Evolutionary conservation across 1,139 yeast species (phyloP).

Genomic region (Geotrichum phurueaensis): DNA sequence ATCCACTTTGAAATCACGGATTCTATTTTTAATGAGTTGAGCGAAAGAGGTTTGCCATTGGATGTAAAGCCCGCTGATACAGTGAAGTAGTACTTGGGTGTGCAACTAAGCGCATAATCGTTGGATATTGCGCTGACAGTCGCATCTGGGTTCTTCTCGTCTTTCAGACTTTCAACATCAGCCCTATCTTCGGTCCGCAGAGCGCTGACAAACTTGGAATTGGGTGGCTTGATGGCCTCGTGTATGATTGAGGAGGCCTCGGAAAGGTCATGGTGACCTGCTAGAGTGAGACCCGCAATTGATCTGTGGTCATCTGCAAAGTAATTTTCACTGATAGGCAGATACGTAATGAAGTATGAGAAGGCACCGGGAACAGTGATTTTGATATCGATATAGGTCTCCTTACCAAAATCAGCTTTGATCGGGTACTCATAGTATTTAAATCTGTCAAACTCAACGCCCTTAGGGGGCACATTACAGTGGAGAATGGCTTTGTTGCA

Average conservation of each 20-base stretch:
- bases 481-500: slow-evolving; percentile 64
- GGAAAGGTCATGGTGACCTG: neutral
- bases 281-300: neutral
- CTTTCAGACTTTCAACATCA: slow-evolving; percentile 12
- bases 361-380: slow-evolving; percentile 76
- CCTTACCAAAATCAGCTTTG: slow-evolving; percentile 42
- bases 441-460: slow-evolving; percentile 48
- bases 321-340: slow-evolving; percentile 25
- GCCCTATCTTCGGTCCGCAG: neutral
- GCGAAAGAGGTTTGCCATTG: slow-evolving; percentile 52
- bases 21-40: slow-evolving; percentile 78
- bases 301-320: slow-evolving; percentile 3
- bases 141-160: neutral
- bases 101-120: slow-evolving; percentile 25
- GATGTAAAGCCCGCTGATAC: slow-evolving; percentile 73
- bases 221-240: neutral
- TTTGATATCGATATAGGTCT: slow-evolving; percentile 53
- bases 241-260: neutral
- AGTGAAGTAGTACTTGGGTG: slow-evolving; percentile 63
- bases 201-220: neutral
- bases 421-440: slow-evolving; percentile 47
- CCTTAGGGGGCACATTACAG: slow-evolving; percentile 62
- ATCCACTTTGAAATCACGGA: slow-evolving; percentile 89
- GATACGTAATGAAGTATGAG: slow-evolving; percentile 41
- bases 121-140: slow-evolving; percentile 11